Conservation (phyloP, 1,139 yeast genomes). For the Suhomyces bribrorum region DNA sequence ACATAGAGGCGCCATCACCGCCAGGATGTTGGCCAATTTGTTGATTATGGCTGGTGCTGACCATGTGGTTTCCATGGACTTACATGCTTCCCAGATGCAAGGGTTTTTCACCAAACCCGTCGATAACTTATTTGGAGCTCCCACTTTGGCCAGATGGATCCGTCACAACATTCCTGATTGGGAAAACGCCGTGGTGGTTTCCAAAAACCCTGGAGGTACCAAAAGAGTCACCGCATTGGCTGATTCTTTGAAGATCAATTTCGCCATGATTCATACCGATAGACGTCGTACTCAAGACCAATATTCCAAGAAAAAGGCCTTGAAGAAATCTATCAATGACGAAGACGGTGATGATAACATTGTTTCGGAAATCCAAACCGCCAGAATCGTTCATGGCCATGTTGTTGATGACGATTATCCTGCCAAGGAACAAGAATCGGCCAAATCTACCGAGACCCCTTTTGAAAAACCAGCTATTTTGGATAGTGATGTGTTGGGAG, state of each 20-base stretch:
- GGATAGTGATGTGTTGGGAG: slow-evolving; percentile 67
- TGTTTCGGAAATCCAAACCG: slow-evolving; percentile 87
- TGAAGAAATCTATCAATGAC: slow-evolving; percentile 32
- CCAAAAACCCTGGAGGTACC: slow-evolving; percentile 98
- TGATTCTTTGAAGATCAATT: slow-evolving; percentile 89
- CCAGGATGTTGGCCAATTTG: slow-evolving; percentile 96
- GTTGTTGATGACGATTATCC: slow-evolving; percentile 86
- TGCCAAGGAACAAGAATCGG: slow-evolving; percentile 2
- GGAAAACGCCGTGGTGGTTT: slow-evolving; percentile 82
- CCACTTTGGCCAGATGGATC: slow-evolving; percentile 95
- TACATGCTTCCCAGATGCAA: slow-evolving; percentile 99
- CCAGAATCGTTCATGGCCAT: slow-evolving; percentile 94
- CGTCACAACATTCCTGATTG: slow-evolving; percentile 85
- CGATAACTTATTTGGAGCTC: slow-evolving; percentile 94
- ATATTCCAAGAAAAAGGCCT: slow-evolving; percentile 45
- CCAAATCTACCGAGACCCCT: slow-evolving; percentile 4
- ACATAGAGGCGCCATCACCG: slow-evolving; percentile 98
- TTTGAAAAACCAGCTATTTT: slow-evolving; percentile 22
- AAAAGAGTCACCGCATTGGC: slow-evolving; percentile 97
- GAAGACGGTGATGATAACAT: slow-evolving; percentile 63
- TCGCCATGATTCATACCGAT: slow-evolving; percentile 99
- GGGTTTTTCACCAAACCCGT: slow-evolving; percentile 98
- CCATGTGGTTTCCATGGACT: slow-evolving; percentile 96
- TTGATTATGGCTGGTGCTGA: slow-evolving; percentile 99
- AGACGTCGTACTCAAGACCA: slow-evolving; percentile 85